Percentiles rank a stretch among this genome's conserved stretches.
Evolutionary conservation across 305 asterid genomes (phyloP).

Genomic region (Lippia alba): DNA sequence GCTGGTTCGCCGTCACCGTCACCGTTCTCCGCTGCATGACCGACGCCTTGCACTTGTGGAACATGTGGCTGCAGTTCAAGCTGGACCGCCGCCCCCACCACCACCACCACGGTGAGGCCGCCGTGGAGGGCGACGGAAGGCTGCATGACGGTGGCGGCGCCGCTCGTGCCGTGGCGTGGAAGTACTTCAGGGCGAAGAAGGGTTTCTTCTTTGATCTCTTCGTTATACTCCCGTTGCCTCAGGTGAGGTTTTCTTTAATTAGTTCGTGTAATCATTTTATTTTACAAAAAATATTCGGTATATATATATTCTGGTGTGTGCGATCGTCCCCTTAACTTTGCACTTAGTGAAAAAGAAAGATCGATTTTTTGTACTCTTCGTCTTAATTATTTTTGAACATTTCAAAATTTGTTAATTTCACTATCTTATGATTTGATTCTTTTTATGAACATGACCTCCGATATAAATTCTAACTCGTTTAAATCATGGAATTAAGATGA

Average conservation of each 20-base stretch:
- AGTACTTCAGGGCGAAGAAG: conserved; percentile 55
- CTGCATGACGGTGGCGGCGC: conserved; percentile 17
- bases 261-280: not conserved
- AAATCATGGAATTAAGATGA: no score
- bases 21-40: conserved; percentile 88
- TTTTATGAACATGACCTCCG: no score
- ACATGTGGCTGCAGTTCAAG: conserved; percentile 86
- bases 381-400: no score
- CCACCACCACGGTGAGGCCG: conserved; percentile 18
- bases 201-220: conserved; percentile 83
- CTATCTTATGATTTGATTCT: no score
- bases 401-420: no score
- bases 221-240: conserved; percentile 91
- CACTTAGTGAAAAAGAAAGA: no score
- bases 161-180: conserved; percentile 43
- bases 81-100: conserved; percentile 47
- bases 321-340: no score
- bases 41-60: conserved; percentile 80
- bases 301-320: no score
- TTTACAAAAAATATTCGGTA: no score
- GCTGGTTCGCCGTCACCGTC: conserved; percentile 86
- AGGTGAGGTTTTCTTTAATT: conserved; percentile 46
- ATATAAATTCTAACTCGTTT: no score
- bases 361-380: no score
- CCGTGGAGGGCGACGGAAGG: conserved; percentile 17